These are phyloP conservation scores for Angophora floribunda DNA, from an alignment of 345 rosid species.

Conservation along the genomic window DNA sequence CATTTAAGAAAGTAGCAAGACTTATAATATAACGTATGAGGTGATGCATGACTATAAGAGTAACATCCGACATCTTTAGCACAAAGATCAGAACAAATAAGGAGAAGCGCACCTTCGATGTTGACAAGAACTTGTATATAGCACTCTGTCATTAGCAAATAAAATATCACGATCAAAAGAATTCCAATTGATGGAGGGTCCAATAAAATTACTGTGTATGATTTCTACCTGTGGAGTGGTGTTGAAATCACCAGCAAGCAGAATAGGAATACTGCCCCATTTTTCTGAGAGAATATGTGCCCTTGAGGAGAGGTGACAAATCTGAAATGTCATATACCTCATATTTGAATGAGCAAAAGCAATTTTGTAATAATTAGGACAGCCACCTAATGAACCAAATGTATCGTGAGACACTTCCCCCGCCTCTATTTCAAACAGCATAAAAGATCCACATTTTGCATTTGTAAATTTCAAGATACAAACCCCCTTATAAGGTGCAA, in stretches of 20 bases:
- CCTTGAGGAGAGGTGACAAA: slow-evolving; percentile 50
- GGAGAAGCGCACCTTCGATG: slow-evolving; percentile 43
- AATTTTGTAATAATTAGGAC: neutral
- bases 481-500: neutral
- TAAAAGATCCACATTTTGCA: neutral
- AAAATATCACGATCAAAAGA: neutral
- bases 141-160: slow-evolving; percentile 47
- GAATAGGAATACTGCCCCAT: slow-evolving; percentile 64
- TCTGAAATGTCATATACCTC: slow-evolving; percentile 17
- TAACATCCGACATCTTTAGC: neutral
- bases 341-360: neutral
- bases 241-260: slow-evolving; percentile 56
- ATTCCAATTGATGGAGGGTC: neutral
- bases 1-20: neutral
- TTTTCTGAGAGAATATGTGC: slow-evolving; percentile 52
- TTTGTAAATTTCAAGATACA: neutral
- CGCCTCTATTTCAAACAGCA: neutral
- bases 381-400: neutral
- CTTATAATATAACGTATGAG: neutral
- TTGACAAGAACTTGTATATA: slow-evolving; percentile 62
- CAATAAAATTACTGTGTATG: neutral
- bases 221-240: slow-evolving; percentile 53
- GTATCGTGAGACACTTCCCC: neutral
- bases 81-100: neutral
- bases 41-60: neutral